phyloP scores from a whole-genome alignment of 768 basidiomycete species.

The Tulasnella sp. region DNA sequence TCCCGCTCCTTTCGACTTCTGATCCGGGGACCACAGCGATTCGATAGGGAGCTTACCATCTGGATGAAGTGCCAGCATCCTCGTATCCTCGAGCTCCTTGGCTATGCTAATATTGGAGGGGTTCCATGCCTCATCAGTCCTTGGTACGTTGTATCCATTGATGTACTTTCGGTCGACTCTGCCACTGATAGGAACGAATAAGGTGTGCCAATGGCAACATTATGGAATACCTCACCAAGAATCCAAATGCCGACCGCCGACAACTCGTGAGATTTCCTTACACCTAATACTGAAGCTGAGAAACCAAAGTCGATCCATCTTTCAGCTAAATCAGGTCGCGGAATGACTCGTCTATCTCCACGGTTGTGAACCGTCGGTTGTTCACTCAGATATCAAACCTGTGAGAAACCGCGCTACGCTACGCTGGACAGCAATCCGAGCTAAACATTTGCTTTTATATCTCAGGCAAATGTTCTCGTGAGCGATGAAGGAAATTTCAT shows the following conservation, averaged over 20 bases:
- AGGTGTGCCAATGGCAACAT: conserved; percentile 4
- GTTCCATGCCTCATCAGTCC: conserved; percentile 4
- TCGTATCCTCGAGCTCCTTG: background rate
- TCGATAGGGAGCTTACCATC: background rate
- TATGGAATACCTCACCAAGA: background rate
- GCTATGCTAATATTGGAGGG: background rate
- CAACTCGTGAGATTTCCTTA: background rate
- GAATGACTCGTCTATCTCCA: conserved; percentile 22
- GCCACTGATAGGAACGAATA: background rate
- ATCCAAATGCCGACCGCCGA: background rate
- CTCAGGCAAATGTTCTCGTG: conserved; percentile 8
- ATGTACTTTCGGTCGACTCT: background rate
- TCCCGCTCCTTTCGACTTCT: background rate
- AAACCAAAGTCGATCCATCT: background rate
- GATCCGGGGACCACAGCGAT: background rate
- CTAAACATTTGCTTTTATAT: background rate
- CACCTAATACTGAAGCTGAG: too few relatives aligned
- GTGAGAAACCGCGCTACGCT: conserved; percentile 3
- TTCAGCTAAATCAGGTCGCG: conserved; percentile 15
- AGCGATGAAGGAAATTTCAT: background rate
- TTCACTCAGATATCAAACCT: conserved; percentile 23
- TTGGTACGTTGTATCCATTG: background rate
- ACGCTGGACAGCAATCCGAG: too few relatives aligned
- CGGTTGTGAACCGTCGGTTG: conserved; percentile 16
- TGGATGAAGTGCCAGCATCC: background rate